These are phyloP conservation scores for Calonectria ilicicola DNA, from an alignment of 2,329 filamentous ascomycete genomes.

Conservation along the genomic window DNA sequence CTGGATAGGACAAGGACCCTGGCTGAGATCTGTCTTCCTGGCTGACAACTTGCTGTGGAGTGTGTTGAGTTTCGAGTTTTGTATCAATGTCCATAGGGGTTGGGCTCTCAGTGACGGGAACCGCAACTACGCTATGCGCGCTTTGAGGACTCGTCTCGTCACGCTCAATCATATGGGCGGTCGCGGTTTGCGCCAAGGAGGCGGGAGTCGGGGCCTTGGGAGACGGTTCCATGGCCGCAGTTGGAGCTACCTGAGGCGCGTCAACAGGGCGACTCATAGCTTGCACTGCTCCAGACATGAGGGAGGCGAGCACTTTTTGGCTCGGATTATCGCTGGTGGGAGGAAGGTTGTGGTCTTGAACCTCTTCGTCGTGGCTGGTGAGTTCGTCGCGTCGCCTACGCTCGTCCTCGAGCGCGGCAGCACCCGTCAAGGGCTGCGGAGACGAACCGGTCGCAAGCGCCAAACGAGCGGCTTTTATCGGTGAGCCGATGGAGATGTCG, in stretches of 20 bases:
- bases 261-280: conserved; percentile 69
- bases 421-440: conserved; percentile 63
- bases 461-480: conserved; percentile 66
- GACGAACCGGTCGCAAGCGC: conserved; percentile 57
- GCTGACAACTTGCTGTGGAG: conserved; percentile 54
- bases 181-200: conserved; percentile 48
- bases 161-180: conserved; percentile 51
- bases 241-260: conserved; percentile 58
- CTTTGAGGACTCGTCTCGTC: conserved; percentile 59
- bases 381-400: conserved; percentile 57
- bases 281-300: conserved; percentile 65
- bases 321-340: conserved; percentile 65
- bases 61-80: conserved; percentile 51
- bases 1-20: conserved; percentile 67
- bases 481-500: conserved; percentile 58
- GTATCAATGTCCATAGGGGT: conserved; percentile 67
- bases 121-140: conserved; percentile 55
- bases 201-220: conserved; percentile 51
- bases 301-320: conserved; percentile 64
- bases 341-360: conserved; percentile 52
- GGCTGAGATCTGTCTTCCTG: conserved; percentile 65
- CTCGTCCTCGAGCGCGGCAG: conserved; percentile 67
- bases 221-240: conserved; percentile 57
- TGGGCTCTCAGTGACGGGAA: conserved; percentile 62
- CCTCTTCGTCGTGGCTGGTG: conserved; percentile 49